Conservation (phyloP, 202 grass and related monocot species). For the Digitaria exilis region DNA sequence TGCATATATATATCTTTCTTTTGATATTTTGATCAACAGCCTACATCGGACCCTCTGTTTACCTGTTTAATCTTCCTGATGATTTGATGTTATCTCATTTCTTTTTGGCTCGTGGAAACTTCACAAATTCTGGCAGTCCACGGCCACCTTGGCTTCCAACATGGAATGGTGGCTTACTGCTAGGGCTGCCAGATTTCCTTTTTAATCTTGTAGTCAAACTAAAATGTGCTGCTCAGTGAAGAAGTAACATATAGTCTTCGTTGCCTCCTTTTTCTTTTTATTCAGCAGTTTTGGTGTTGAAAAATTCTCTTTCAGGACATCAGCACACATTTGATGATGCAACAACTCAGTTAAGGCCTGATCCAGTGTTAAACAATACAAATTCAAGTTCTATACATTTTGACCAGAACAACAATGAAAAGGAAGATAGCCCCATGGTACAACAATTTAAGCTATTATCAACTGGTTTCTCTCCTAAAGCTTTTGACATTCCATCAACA, state of each 20-base stretch:
- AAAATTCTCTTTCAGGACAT: slow-evolving; percentile 21
- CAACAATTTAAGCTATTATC: neutral
- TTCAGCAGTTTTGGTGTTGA: neutral
- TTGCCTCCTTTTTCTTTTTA: neutral
- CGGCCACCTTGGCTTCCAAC: neutral
- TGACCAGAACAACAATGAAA: neutral
- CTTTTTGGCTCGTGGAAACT: neutral
- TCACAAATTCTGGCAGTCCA: neutral
- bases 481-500: slow-evolving; percentile 16
- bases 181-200: neutral
- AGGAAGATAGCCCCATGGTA: neutral
- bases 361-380: neutral
- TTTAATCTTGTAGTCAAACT: neutral
- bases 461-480: neutral
- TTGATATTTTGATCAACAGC: neutral
- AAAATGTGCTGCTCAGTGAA: neutral
- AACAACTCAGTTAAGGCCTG: neutral
- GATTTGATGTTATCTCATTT: neutral
- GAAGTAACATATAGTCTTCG: neutral
- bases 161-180: neutral
- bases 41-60: neutral
- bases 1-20: neutral
- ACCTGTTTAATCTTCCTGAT: neutral
- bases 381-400: neutral
- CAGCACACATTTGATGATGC: neutral